Evolutionary conservation across 306 rosid genomes (phyloP).

Genomic region (Myrica gale): DNA sequence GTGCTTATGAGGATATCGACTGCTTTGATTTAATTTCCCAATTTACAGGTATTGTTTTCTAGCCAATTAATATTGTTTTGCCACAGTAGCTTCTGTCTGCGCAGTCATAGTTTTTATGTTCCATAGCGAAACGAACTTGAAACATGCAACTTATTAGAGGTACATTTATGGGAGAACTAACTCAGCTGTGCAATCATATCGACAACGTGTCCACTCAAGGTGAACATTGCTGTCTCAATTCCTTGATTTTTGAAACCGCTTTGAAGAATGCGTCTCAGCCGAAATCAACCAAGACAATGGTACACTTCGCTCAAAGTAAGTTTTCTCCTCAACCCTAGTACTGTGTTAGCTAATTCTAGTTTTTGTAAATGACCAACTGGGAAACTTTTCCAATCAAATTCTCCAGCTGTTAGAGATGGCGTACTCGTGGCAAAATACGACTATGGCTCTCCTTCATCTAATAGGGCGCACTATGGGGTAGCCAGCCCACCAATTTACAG

Average conservation of each 20-base stretch:
- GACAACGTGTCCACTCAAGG: conserved; percentile 40
- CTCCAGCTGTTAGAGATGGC: conserved; percentile 62
- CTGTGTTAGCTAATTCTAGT: too few relatives aligned
- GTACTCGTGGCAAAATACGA: conserved; percentile 60
- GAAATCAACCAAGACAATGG: conserved; percentile 77
- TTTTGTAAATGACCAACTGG: background rate
- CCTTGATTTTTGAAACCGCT: conserved; percentile 62
- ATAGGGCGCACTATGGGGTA: conserved; percentile 61
- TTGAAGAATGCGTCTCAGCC: conserved; percentile 67
- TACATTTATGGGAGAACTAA: background rate
- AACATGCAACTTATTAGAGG: background rate
- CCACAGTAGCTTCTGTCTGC: background rate
- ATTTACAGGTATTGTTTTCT: conserved; percentile 45
- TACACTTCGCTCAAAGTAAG: conserved; percentile 86
- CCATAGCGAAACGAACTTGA: background rate
- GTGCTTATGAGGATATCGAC: conserved; percentile 47
- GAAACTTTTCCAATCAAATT: background rate
- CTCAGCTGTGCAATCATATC: too few relatives aligned
- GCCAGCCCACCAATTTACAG: conserved; percentile 62
- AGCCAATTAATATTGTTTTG: background rate
- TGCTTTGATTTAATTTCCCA: conserved; percentile 62
- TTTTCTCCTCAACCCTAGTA: background rate
- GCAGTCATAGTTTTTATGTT: background rate
- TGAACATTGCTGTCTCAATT: conserved; percentile 74
- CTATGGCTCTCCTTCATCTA: conserved; percentile 42